Evolutionary conservation across 2,329 filamentous ascomycete genomes (phyloP).

Genomic region (Clonostachys chloroleuca): DNA sequence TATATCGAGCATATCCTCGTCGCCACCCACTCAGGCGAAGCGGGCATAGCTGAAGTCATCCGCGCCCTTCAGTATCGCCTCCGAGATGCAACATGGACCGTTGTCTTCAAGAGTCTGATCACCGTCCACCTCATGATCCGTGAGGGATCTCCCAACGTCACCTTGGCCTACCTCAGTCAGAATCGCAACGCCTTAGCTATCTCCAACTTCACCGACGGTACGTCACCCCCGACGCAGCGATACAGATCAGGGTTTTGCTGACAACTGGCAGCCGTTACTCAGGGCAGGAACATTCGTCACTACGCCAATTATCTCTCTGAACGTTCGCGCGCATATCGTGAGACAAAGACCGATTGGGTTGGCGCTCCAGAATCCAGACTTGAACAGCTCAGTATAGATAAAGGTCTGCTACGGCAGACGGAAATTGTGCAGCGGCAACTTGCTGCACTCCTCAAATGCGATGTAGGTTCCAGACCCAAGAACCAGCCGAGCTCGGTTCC

Average conservation of each 20-base stretch:
- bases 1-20: slow-evolving; percentile 98
- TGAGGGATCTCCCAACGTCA: slow-evolving; percentile 86
- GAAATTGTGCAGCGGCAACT: slow-evolving; percentile 89
- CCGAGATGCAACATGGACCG: slow-evolving; percentile 98
- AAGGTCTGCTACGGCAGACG: slow-evolving; percentile 86
- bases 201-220: slow-evolving; percentile 89
- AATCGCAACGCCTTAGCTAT: slow-evolving; percentile 82
- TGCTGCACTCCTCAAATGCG: slow-evolving; percentile 78
- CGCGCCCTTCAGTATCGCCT: slow-evolving; percentile 83
- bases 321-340: slow-evolving; percentile 74
- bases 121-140: slow-evolving; percentile 97
- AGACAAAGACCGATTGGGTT: slow-evolving; percentile 88
- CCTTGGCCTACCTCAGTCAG: slow-evolving; percentile 77
- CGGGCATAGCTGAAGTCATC: slow-evolving; percentile 93
- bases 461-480: slow-evolving; percentile 51
- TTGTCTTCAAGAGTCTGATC: slow-evolving; percentile 96
- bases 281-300: slow-evolving; percentile 89
- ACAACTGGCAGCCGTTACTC: slow-evolving; percentile 69
- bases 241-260: neutral
- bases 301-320: slow-evolving; percentile 86
- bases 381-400: slow-evolving; percentile 83
- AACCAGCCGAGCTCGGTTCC: neutral
- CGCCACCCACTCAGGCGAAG: slow-evolving; percentile 91
- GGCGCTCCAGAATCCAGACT: slow-evolving; percentile 76
- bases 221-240: slow-evolving; percentile 20